A percentile compares a stretch with the other conserved stretches of the same genome.
These are phyloP conservation scores for Solanum boliviense DNA, from an alignment of 257 asterid genomes.

Conservation along the genomic window DNA sequence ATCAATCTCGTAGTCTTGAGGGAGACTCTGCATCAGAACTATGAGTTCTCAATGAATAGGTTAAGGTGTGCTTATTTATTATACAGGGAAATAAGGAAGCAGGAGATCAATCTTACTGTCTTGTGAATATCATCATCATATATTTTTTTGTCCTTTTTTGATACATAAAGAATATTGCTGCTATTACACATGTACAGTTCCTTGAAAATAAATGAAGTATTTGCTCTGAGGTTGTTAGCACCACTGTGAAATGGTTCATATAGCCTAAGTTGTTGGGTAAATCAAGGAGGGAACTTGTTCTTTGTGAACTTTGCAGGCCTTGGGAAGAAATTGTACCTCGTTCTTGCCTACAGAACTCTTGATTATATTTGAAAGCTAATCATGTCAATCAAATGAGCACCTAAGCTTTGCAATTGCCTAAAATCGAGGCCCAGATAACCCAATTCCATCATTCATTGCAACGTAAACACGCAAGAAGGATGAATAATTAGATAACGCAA, in stretches of 20 bases:
- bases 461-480: no score
- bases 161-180: conserved; percentile 5
- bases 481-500: no score
- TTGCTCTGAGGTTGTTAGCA: conserved; percentile 10
- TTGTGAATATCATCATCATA: conserved; percentile 28
- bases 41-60: conserved; percentile 9
- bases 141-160: conserved; percentile 9
- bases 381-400: no score
- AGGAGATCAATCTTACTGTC: conserved; percentile 20
- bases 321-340: no score
- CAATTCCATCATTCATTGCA: no score
- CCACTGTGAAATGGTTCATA: conserved; percentile 5
- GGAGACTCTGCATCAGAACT: conserved; percentile 15
- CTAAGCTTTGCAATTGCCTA: no score
- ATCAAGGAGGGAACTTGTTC: no score
- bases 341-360: no score
- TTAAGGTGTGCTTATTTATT: background rate
- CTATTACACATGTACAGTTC: conserved; percentile 26
- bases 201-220: background rate
- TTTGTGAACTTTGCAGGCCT: no score
- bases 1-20: conserved; percentile 18
- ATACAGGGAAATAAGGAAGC: conserved; percentile 18
- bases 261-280: no score
- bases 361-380: no score
- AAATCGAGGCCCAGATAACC: no score